Base-by-base conservation (phyloP, 2,329 filamentous ascomycete genomes). In the Knufia petricola region DNA sequence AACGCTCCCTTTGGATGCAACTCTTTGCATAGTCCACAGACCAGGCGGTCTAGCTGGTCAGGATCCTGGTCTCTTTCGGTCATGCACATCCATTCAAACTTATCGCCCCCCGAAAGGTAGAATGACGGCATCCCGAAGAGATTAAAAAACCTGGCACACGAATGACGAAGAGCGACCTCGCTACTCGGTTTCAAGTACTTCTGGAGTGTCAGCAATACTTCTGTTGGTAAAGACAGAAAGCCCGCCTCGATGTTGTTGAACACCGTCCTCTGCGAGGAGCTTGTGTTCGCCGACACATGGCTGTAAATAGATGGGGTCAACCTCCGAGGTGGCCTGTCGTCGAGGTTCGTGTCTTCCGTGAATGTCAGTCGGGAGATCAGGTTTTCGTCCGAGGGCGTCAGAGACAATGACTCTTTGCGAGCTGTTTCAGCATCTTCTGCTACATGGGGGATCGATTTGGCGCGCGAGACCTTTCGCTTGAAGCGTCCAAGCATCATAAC, bases 1-100 rank as follows among this genome's bases (percentile, higher is more conserved):
- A 59, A 59, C 15, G 52, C 49, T 1, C 48, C 45, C 9, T 52
- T 50, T 20, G 39, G 36, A 50, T 59, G 57, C 23, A 58, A 42
- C 30, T 50, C 50, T 32, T 52, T 50, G 37, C 57, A 59, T 30
- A 49, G 49, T 15, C 55, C 52, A 45, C 57, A 59, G 24, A 58
- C 55, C 15, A 58, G 46, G 30, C 38, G 49, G 17, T 58, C 54
- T 19, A 56, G 49, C 26, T 52, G 31, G 2, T 48, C 48, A 3
- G 57, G 54, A 39, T 58, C 54, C 38, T 58, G 55, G 34, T 59
- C 57, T 15, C 56, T 49, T 46, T 59, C 57, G 19, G 49, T 56
- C 55, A 58, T 57, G 44, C 55, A 58, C 6, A 59, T 50, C 24
- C 58, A 59, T 28, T 56, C 55, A 37, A 59, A 59, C 12, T 54